Evolutionary conservation across 164 flowering plant genomes (phyloP).

Genomic region (Chimonanthus praecox): DNA sequence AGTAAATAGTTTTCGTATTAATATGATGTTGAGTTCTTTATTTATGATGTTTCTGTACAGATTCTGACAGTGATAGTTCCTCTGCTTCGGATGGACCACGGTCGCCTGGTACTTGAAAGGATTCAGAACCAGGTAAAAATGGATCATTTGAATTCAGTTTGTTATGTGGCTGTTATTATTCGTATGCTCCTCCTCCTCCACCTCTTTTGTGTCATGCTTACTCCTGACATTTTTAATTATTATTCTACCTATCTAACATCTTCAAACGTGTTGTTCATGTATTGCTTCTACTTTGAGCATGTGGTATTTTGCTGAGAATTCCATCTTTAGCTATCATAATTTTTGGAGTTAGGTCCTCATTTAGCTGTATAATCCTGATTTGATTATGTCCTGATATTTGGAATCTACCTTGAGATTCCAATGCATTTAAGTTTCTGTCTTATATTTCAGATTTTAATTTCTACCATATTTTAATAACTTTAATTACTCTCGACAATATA

Average conservation of each 20-base stretch:
- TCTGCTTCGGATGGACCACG: slow-evolving; percentile 51
- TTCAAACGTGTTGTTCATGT: not conserved
- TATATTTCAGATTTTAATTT: no score
- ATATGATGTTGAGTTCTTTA: not conserved
- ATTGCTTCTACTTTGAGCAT: not conserved
- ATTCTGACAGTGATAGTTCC: slow-evolving; percentile 76
- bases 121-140: slow-evolving; percentile 22
- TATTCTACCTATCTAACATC: not conserved
- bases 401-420: not conserved
- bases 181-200: not conserved
- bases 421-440: not conserved
- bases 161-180: not conserved
- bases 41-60: slow-evolving; percentile 58
- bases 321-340: not conserved
- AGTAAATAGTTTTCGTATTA: not conserved
- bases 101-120: slow-evolving; percentile 36
- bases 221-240: not conserved
- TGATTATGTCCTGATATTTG: not conserved
- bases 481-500: no score
- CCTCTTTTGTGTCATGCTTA: not conserved
- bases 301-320: not conserved
- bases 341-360: not conserved
- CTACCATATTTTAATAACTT: no score
- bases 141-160: not conserved
- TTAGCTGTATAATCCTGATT: no score